A percentile compares a stretch with the other conserved stretches of the same genome.
phyloP scores from a whole-genome alignment of 2,329 filamentous ascomycete genomes.

The Colletotrichum cordylinicola region DNA sequence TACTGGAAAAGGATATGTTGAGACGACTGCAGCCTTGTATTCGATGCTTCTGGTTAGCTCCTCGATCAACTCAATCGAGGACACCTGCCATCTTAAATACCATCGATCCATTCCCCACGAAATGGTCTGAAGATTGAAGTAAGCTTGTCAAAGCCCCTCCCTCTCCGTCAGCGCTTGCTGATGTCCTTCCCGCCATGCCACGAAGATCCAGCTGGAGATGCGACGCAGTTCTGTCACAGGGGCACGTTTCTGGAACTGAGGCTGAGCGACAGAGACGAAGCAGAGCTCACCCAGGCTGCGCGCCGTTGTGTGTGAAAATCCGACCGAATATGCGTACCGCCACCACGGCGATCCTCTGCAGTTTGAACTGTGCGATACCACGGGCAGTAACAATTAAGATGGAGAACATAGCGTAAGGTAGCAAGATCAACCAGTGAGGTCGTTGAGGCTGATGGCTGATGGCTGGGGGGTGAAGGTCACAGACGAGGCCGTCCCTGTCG shows the following conservation, averaged over 20 bases:
- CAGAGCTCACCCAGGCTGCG: background rate
- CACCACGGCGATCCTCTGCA: background rate
- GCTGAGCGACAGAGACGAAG: background rate
- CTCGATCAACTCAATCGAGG: background rate
- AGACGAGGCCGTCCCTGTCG: constrained; percentile 21
- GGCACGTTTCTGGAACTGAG: constrained; percentile 8
- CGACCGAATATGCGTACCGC: background rate
- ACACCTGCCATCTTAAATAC: constrained; percentile 6
- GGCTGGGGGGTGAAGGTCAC: background rate
- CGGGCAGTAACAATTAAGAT: background rate
- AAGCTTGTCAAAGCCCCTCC: background rate
- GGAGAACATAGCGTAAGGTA: constrained; percentile 3
- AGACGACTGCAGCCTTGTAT: background rate
- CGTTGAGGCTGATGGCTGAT: constrained; percentile 8
- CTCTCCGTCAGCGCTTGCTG: background rate
- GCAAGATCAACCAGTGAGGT: constrained; percentile 25
- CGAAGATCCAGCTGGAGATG: background rate
- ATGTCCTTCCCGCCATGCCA: background rate
- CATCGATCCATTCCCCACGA: background rate
- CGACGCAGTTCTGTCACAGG: constrained; percentile 19
- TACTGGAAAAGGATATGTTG: background rate
- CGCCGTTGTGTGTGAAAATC: background rate
- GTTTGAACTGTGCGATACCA: background rate
- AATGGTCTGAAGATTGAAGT: background rate
- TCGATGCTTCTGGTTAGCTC: background rate